A percentile compares a stretch with the other conserved stretches of the same genome.
Conservation (phyloP, 768 basidiomycete genomes). For the Dictyophora rubrovolvata region DNA sequence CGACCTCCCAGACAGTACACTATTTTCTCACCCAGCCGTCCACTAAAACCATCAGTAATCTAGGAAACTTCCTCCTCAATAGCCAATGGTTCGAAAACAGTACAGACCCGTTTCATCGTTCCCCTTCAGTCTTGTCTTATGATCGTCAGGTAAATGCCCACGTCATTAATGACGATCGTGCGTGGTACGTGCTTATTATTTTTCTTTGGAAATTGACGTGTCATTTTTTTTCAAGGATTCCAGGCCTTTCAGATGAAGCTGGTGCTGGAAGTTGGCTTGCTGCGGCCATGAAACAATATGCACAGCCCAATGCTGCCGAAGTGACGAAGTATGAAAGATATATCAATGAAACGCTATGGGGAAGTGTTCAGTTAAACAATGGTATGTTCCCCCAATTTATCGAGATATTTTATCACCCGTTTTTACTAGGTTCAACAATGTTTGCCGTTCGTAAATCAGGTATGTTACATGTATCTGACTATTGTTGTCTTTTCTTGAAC, state of each 20-base stretch:
- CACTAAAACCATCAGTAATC: slow-evolving; percentile 33
- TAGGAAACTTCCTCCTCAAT: slow-evolving; percentile 45
- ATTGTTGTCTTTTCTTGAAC: too few species aligned
- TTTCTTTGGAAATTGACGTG: background rate
- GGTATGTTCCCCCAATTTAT: slow-evolving; percentile 19
- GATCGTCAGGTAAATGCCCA: slow-evolving; percentile 40
- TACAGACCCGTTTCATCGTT: slow-evolving; percentile 41
- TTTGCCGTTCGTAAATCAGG: slow-evolving; percentile 1
- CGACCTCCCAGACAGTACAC: slow-evolving; percentile 41
- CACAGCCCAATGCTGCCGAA: slow-evolving; percentile 43
- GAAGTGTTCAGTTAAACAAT: slow-evolving; percentile 40
- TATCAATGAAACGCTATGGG: slow-evolving; percentile 35
- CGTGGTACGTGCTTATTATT: slow-evolving; percentile 25
- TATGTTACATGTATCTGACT: background rate
- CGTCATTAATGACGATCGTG: slow-evolving; percentile 41
- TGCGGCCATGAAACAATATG: slow-evolving; percentile 46
- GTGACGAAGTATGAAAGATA: slow-evolving; percentile 43
- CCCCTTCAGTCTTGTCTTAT: slow-evolving; percentile 45
- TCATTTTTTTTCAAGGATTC: slow-evolving; percentile 22
- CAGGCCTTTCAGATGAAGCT: slow-evolving; percentile 51
- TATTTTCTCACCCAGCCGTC: slow-evolving; percentile 41
- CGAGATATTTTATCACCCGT: background rate
- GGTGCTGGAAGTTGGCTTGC: slow-evolving; percentile 51
- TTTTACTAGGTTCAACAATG: background rate
- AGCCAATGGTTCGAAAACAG: slow-evolving; percentile 42